Percentiles rank a stretch among this genome's conserved stretches.
Evolutionary conservation across 345 rosid genomes (phyloP).

Genomic region (Eucalyptus leucophloia): DNA sequence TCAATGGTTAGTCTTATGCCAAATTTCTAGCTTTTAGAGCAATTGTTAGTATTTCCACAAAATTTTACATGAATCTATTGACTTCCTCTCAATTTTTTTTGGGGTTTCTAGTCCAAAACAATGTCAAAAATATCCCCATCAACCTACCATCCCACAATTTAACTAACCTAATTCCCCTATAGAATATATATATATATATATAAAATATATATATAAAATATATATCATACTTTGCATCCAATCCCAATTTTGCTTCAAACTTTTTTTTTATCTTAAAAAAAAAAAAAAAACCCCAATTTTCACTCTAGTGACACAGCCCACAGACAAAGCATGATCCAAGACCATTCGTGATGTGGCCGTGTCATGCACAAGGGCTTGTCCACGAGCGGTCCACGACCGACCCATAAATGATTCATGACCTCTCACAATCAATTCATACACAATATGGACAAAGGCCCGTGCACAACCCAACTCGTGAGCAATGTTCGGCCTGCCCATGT

Average conservation of each 20-base stretch:
- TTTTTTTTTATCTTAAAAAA: too few relatives aligned
- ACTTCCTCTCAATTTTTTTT: background rate
- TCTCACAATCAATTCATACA: rapidly evolving
- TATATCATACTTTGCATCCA: too few relatives aligned
- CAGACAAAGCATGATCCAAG: rapidly evolving
- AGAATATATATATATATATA: too few relatives aligned
- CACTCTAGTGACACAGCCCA: too few relatives aligned
- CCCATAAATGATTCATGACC: too few relatives aligned
- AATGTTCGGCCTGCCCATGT: too few relatives aligned
- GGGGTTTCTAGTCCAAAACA: background rate
- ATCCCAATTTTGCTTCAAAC: too few relatives aligned
- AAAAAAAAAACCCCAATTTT: too few relatives aligned
- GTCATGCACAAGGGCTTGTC: too few relatives aligned
- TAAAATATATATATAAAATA: too few relatives aligned
- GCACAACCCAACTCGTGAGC: too few relatives aligned
- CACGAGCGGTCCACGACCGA: rapidly evolving
- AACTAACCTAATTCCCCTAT: background rate
- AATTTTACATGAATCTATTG: background rate
- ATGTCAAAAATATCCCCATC: background rate
- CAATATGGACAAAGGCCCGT: rapidly evolving
- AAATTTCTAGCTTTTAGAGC: background rate
- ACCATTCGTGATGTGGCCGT: too few relatives aligned
- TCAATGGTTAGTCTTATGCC: background rate
- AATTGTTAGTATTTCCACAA: background rate
- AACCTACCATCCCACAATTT: background rate